These are phyloP conservation scores for Lentinula lateritia DNA, from an alignment of 768 basidiomycete species.

Conservation along the genomic window DNA sequence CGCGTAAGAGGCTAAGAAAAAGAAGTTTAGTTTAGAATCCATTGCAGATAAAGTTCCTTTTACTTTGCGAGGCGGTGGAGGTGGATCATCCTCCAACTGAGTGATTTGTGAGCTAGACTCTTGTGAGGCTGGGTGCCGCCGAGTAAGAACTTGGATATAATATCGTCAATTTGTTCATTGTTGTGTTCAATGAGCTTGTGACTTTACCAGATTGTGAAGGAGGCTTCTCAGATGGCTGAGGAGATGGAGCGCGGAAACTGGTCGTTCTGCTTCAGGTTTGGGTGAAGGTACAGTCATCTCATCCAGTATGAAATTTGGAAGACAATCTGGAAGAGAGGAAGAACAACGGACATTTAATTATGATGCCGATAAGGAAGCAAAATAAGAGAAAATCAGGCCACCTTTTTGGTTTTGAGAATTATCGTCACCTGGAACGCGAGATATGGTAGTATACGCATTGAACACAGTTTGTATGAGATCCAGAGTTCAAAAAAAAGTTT, in stretches of 20 bases:
- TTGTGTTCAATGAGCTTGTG: background rate
- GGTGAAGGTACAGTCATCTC: constrained; percentile 42
- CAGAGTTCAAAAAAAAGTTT: constrained; percentile 38
- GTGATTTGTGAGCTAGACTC: background rate
- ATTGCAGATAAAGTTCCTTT: background rate
- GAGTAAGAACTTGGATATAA: background rate
- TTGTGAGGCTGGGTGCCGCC: background rate
- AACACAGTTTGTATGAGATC: constrained; percentile 50
- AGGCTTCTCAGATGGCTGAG: constrained; percentile 35
- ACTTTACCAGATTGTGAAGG: constrained; percentile 6
- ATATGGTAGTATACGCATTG: constrained; percentile 24
- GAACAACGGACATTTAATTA: constrained; percentile 14
- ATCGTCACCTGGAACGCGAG: constrained; percentile 11
- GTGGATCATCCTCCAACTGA: background rate
- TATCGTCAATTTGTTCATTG: background rate
- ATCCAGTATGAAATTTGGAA: constrained; percentile 48
- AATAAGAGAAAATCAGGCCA: constrained; percentile 8
- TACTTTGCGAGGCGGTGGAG: constrained; percentile 26
- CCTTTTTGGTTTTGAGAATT: constrained; percentile 1
- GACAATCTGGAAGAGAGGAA: constrained; percentile 41
- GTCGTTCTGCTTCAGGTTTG: constrained; percentile 19
- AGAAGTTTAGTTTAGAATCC: background rate
- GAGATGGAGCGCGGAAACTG: constrained; percentile 18
- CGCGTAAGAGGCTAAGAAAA: constrained; percentile 34
- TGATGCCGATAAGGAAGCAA: no score